A percentile compares a stretch with the other conserved stretches of the same genome.
These are phyloP conservation scores for Lecanosticta acicola DNA, from an alignment of 2,329 filamentous ascomycete genomes.

Conservation along the genomic window DNA sequence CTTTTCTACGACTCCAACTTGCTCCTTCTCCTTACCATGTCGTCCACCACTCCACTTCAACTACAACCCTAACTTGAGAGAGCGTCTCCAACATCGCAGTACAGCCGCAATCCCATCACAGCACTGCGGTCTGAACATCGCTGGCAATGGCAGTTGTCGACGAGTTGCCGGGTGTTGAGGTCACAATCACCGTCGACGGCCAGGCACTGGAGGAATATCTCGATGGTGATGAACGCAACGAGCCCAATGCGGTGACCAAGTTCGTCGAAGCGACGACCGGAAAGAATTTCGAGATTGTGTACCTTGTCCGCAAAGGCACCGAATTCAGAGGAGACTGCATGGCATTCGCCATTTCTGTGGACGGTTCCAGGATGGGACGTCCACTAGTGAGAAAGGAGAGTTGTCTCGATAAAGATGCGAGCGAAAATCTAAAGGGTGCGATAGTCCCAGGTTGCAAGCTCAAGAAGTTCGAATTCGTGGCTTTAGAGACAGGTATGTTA, in stretches of 20 bases:
- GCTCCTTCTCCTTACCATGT: no score
- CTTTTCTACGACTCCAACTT: no score
- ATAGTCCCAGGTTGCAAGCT: background rate
- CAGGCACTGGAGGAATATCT: background rate
- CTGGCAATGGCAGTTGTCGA: background rate
- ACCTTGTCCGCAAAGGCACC: no score
- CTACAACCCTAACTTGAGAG: no score
- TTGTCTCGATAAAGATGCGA: background rate
- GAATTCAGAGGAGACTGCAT: background rate
- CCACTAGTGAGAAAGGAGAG: no score
- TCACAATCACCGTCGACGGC: background rate
- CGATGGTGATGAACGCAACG: background rate
- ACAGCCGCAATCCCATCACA: no score
- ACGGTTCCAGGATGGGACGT: no score
- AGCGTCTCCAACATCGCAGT: no score
- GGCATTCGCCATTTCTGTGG: background rate
- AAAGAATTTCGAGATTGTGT: background rate
- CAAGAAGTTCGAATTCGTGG: no score
- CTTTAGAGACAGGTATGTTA: no score
- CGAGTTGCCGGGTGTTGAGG: background rate
- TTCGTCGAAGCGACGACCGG: background rate
- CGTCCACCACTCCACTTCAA: no score
- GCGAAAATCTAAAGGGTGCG: background rate
- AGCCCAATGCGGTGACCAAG: background rate
- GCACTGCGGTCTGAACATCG: background rate